Evolutionary conservation across 768 basidiomycete genomes (phyloP), one percentile per base, ranked within the genome.

Genomic region (Saitozyma sp.): DNA sequence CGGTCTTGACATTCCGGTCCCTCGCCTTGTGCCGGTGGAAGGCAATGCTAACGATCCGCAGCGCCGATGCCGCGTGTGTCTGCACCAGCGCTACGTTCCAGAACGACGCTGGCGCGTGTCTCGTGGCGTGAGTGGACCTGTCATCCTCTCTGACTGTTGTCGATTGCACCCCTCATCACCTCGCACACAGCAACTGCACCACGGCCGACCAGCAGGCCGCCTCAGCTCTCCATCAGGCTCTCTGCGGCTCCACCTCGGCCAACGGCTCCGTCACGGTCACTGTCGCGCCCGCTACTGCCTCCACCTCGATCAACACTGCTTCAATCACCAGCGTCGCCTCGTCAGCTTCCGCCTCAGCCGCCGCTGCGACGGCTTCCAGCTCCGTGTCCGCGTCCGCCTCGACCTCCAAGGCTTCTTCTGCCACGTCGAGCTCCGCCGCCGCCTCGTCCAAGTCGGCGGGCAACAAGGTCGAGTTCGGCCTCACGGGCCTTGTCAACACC

Each of bases 51-150:
- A 17, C n/a, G 19, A 37, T n/a, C 38, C 29, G 4, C 54, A 74
- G 68, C 51, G 61, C 68, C 60, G 71, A 77, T 58, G 54, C 61
- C 53, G 45, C 59, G 16, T 77, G 76, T 65, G 67, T 75, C 57
- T 77, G 76, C 54, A 62, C 66, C 39, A 66, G 53, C 45, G 69
- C 73, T 17, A 62, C 61, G 7, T 77, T 77, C 71, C 72, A 72
- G 56, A 70, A 67, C 53, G 49, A 50, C n/a, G 73, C 73, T 38
- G 58, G 60, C 3, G 59, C 64, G 7, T 75, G 73, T 64, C 58
- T 75, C 13, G 20, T 54, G 13, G 64, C 73, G 73, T 75, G 56
- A 69, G 73, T 71, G n/a, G n/a, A n/a, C n/a, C n/a, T 29, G 41
- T 9, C 58, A 5, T 37, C 40, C 19, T 29, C 3, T 14, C 9